Conservation (phyloP, 2,329 filamentous ascomycete species). For the Capronia epimyces region DNA sequence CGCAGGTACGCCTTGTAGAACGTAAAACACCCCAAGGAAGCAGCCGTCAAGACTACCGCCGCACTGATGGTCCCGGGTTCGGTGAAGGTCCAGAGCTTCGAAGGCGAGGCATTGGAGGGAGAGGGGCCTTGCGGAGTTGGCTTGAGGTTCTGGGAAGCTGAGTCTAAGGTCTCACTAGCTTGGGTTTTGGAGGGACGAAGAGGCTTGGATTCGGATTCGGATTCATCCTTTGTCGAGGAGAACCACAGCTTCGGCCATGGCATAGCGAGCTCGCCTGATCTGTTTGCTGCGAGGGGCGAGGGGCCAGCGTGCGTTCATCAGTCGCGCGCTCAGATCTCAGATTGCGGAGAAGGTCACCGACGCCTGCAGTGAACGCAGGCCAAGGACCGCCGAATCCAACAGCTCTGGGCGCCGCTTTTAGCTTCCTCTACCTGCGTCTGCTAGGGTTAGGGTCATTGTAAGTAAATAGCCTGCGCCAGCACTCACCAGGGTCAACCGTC, state of each 20-base stretch:
- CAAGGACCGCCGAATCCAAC: too few species aligned
- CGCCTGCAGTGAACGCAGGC: too few species aligned
- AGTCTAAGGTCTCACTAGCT: too few species aligned
- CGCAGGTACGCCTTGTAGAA: slow-evolving; percentile 58
- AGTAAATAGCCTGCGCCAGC: too few species aligned
- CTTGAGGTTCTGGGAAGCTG: slow-evolving; percentile 1
- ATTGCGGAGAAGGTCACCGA: too few species aligned
- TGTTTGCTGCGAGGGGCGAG: not conserved
- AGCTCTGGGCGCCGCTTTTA: too few species aligned
- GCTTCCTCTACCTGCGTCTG: too few species aligned
- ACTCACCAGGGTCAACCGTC: too few species aligned
- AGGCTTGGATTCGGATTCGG: not conserved
- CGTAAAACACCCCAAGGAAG: slow-evolving; percentile 22
- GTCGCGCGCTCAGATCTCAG: not conserved
- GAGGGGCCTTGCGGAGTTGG: slow-evolving; percentile 4
- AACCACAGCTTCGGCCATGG: slow-evolving; percentile 29
- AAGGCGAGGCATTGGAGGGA: not conserved
- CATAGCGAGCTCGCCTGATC: slow-evolving; percentile 17
- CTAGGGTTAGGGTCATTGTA: too few species aligned
- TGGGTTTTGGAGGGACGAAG: not conserved
- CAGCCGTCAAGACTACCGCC: slow-evolving; percentile 28
- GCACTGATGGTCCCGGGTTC: slow-evolving; percentile 31
- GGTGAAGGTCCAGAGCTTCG: slow-evolving; percentile 24
- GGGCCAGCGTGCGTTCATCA: not conserved
- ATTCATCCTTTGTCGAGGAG: slow-evolving; percentile 24